These are phyloP conservation scores for Casaregolazyma suthepensis DNA, from an alignment of 1,139 yeast species.

Conservation along the genomic window DNA sequence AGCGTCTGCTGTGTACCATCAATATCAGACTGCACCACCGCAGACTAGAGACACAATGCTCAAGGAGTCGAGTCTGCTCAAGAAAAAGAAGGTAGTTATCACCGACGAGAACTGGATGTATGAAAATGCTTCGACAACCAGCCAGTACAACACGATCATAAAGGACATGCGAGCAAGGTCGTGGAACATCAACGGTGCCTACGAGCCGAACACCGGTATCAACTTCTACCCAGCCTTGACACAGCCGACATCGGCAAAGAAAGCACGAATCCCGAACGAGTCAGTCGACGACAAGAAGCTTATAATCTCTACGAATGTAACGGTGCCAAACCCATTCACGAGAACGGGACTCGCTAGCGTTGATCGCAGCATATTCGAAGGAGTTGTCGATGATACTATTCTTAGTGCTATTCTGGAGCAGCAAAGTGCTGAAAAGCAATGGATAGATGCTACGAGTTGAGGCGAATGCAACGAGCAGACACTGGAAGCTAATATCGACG, in stretches of 20 bases:
- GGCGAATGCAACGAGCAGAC: no score
- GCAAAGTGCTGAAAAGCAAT: constrained; percentile 46
- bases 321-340: constrained; percentile 36
- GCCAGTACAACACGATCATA: constrained; percentile 60
- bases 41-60: constrained; percentile 24
- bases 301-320: constrained; percentile 47
- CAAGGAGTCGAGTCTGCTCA: constrained; percentile 17
- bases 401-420: constrained; percentile 61
- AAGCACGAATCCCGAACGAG: constrained; percentile 15
- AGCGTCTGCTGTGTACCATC: constrained; percentile 40
- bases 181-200: constrained; percentile 48
- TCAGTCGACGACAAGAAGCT: constrained; percentile 31
- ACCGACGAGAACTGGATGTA: constrained; percentile 81
- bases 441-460: constrained; percentile 11
- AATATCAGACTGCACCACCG: constrained; percentile 32
- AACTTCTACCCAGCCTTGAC: constrained; percentile 66
- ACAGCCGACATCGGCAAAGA: constrained; percentile 54
- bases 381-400: constrained; percentile 46
- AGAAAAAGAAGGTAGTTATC: constrained; percentile 35
- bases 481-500: no score
- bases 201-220: constrained; percentile 80
- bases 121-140: constrained; percentile 73
- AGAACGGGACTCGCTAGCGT: constrained; percentile 62
- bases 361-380: constrained; percentile 52
- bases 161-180: constrained; percentile 54